Base-by-base conservation (phyloP, 805 yeast genomes). In the Saccharomyces paradoxus region DNA sequence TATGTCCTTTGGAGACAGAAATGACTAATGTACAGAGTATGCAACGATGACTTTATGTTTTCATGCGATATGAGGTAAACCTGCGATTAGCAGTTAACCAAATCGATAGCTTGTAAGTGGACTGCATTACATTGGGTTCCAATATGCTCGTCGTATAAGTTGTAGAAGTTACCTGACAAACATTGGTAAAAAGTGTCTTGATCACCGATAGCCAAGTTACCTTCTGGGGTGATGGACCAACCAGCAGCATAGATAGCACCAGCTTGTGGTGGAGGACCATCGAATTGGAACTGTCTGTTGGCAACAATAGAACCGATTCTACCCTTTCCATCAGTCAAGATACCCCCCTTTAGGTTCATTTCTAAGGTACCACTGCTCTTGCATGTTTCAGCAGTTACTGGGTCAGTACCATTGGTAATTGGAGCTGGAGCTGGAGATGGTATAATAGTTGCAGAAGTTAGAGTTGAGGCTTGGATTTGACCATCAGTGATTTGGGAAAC, bases 241-340 rank as follows among this genome's bases (percentile, higher is more conserved):
- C 88, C 87, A 57, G 80, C 83, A 63, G 88, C 87, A 69, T 80
- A 81, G 68, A 82, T 78, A 56, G 87, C 78, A 71, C 87, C 88
- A 37, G 86, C 88, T 77, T 86, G 92, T 67, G 91, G 90, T 74
- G 88, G 87, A 59, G 90, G 89, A 69, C 91, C 91, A 71, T 86
- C 91, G 67, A 86, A 86, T 76, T 86, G 91, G 81, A 86, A 86
- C 76, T 86, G 92, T 76, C 86, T 79, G 83, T 85, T 86, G 55
- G 90, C 84, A 63, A 86, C 92, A 71, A 86, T 84, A 52, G 90
- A 81, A 63, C 91, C 91, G 61, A 86, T 73, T 79, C 92, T 82
- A 50, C 86, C 86, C 59, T 74, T 62, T 41, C 79, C 68, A 65
- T 86, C 92, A 17, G 73, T 77, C 63, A 86, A 74, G 52, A 81